phyloP scores from a whole-genome alignment of 1,284 basidiomycete species.

The Xanthoconium separans region DNA sequence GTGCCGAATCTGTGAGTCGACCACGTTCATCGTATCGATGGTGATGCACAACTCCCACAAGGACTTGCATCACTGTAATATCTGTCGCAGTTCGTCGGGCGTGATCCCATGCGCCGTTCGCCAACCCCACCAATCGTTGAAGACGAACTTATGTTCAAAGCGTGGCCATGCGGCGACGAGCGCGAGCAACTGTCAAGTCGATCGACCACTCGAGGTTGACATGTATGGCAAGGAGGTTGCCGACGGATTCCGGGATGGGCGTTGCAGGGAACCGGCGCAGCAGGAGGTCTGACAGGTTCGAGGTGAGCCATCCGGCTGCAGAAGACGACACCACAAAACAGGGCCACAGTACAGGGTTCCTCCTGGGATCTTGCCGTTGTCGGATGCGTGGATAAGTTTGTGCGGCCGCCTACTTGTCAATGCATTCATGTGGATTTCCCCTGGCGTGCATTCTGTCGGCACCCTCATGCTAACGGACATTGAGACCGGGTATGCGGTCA shows the following conservation, averaged over 20 bases:
- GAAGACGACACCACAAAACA: too few relatives aligned
- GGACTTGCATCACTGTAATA: not conserved
- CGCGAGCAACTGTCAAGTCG: not conserved
- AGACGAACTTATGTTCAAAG: not conserved
- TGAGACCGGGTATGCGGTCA: slow-evolving; percentile 70
- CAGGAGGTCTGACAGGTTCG: not conserved
- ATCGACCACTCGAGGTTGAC: slow-evolving; percentile 3
- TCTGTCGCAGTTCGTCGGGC: not conserved
- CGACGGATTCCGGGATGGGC: not conserved
- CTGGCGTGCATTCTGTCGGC: slow-evolving; percentile 79
- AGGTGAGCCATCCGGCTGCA: too few relatives aligned
- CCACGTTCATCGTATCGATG: slow-evolving; percentile 6
- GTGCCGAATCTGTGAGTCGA: not conserved
- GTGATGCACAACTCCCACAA: slow-evolving; percentile 2
- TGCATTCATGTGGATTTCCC: slow-evolving; percentile 84
- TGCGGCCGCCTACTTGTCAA: slow-evolving; percentile 73
- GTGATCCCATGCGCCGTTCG: not conserved
- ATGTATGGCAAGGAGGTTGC: not conserved
- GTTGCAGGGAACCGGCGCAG: not conserved
- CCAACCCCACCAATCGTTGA: slow-evolving; percentile 8
- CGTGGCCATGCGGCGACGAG: slow-evolving; percentile 2
- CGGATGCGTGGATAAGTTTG: slow-evolving; percentile 51
- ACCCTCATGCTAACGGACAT: slow-evolving; percentile 71
- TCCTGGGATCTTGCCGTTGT: slow-evolving; percentile 75
- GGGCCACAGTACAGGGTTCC: slow-evolving; percentile 19